Base-by-base conservation (phyloP, 345 rosid species). In the Brassica incana region DNA sequence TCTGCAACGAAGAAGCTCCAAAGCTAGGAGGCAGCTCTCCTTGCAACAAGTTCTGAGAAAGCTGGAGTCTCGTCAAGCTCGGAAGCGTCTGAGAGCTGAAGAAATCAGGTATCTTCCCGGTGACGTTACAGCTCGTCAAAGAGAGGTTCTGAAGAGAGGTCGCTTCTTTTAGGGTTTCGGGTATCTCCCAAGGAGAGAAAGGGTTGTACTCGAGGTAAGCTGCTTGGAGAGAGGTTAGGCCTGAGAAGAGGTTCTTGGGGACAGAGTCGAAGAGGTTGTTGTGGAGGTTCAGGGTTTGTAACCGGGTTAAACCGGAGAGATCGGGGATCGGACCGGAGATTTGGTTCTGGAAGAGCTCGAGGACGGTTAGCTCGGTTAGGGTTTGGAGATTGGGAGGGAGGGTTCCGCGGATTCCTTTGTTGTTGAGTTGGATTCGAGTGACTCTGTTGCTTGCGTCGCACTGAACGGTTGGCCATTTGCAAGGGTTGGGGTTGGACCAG, bases 401-500 rank as follows among this genome's bases (percentile, higher is more conserved):
- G 3, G 85, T 85, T 3, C 93, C 91, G 0, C 1, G 5, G 11
- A 93, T 65, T 29, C 48, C 76, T 69, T 78, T 75, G 29, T 50
- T n/a, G 20, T 85, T 87, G 40, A 95, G 89, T 71, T 88, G 94
- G 78, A 95, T 93, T 20, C 80, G 69, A 10, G 80, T 78, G 0
- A 93, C 89, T 36, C 87, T 84, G 25, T 75, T 74, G 8, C 56
- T 66, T 0, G 40, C 10, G 10, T 66, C 52, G 76, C 96, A 93
- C 2, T 2, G 0, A 15, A 90, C 91, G 0, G 78, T 27, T 0
- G 0, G 0, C 97, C 98, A 91, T 3, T 78, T 8, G 65, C 98
- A 95, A 0, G 95, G 97, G 69, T 91, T 83, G 18, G 89, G 60
- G 69, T 84, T 77, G 6, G 92, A 77, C 97, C 97, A 95, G 50